Conservation (phyloP, 2,329 filamentous ascomycete species). For the Pseudocercospora vitis region DNA sequence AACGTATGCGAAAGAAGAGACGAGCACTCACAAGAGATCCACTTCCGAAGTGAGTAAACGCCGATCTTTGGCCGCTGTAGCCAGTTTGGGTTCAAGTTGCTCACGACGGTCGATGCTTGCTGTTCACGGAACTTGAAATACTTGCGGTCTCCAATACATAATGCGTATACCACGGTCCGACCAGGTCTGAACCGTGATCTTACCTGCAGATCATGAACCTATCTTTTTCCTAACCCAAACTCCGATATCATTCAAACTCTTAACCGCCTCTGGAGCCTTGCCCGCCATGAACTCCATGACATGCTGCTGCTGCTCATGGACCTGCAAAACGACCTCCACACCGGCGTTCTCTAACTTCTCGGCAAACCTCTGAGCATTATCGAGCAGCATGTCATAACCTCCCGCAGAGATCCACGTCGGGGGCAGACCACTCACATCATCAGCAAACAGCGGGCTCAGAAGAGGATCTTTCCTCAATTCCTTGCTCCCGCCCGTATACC, state of each 20-base stretch:
- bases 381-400: slow-evolving; percentile 53
- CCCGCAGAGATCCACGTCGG: slow-evolving; percentile 53
- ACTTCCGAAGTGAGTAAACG: too few relatives aligned
- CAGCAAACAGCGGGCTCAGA: slow-evolving; percentile 23
- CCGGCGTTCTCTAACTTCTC: slow-evolving; percentile 47
- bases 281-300: slow-evolving; percentile 36
- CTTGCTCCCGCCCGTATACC: slow-evolving; percentile 20
- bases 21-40: too few relatives aligned
- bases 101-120: too few relatives aligned
- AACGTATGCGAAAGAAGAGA: too few relatives aligned
- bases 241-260: slow-evolving; percentile 26
- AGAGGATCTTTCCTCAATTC: slow-evolving; percentile 23
- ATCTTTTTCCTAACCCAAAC: slow-evolving; percentile 28
- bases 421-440: slow-evolving; percentile 41
- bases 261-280: slow-evolving; percentile 29
- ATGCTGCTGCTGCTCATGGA: slow-evolving; percentile 47
- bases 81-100: too few relatives aligned
- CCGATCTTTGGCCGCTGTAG: too few relatives aligned
- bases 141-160: too few relatives aligned
- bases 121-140: too few relatives aligned
- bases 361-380: slow-evolving; percentile 56
- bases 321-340: slow-evolving; percentile 48
- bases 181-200: too few relatives aligned
- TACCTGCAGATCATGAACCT: too few relatives aligned
- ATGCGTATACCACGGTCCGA: too few relatives aligned